Evolutionary conservation across 1,139 yeast species (phyloP).

Genomic region (Yamadazyma mexicana): DNA sequence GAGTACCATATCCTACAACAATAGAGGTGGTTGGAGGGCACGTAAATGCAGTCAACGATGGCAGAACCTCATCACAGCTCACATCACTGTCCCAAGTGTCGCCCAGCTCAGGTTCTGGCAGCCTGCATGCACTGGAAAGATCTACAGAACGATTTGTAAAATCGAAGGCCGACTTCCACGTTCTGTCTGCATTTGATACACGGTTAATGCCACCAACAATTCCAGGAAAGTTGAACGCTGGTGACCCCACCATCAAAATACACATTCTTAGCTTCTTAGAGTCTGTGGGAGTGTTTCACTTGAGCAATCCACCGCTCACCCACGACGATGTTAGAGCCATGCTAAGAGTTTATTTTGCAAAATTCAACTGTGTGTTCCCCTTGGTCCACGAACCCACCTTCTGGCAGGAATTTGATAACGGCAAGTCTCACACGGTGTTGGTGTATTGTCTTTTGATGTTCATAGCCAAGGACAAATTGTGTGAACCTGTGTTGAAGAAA

Average conservation of each 20-base stretch:
- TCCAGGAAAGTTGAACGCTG: neutral
- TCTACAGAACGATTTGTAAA: neutral
- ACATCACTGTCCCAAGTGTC: too few relatives aligned
- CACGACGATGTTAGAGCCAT: conserved; percentile 21
- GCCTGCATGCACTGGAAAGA: neutral
- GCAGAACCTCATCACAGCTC: too few relatives aligned
- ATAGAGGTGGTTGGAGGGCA: too few relatives aligned
- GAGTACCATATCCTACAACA: too few relatives aligned
- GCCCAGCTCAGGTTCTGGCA: neutral
- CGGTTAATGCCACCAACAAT: neutral
- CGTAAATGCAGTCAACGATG: too few relatives aligned
- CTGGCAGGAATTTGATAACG: conserved; percentile 27
- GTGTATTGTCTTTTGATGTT: conserved; percentile 27
- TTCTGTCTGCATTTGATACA: neutral
- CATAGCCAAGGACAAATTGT: conserved; percentile 29
- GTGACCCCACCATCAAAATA: neutral
- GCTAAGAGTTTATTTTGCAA: conserved; percentile 28
- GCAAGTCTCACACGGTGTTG: conserved; percentile 23
- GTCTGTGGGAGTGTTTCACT: neutral
- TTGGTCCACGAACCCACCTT: conserved; percentile 27
- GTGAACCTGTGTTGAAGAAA: conserved; percentile 17
- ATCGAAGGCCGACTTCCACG: neutral
- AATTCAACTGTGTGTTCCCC: conserved; percentile 33
- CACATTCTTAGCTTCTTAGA: neutral
- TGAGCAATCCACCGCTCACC: neutral